These are phyloP conservation scores for Fusarium napiforme DNA, from an alignment of 2,329 filamentous ascomycete genomes.

Conservation along the genomic window DNA sequence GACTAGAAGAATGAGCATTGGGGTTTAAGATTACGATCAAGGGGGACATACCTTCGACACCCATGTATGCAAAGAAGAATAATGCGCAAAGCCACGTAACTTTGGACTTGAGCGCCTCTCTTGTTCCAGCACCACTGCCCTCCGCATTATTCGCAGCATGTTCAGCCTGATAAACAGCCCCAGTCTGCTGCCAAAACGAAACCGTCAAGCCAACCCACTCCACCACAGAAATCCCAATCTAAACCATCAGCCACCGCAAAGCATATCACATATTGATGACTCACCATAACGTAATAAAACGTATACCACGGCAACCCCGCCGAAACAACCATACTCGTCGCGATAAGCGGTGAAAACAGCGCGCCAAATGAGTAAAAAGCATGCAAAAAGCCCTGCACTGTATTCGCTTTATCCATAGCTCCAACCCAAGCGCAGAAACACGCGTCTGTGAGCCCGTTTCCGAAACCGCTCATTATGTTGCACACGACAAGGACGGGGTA, in stretches of 20 bases:
- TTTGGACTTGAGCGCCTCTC: slow-evolving; percentile 55
- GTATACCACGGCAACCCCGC: slow-evolving; percentile 70
- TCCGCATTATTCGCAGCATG: slow-evolving; percentile 42
- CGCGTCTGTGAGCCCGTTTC: slow-evolving; percentile 70
- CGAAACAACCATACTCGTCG: slow-evolving; percentile 73
- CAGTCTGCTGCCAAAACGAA: slow-evolving; percentile 71
- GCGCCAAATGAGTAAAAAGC: slow-evolving; percentile 74
- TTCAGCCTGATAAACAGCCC: slow-evolving; percentile 61
- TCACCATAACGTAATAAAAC: slow-evolving; percentile 78
- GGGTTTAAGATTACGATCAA: accelerated
- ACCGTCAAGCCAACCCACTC: slow-evolving; percentile 63
- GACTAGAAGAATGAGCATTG: slow-evolving; percentile 48
- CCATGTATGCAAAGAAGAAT: slow-evolving; percentile 80
- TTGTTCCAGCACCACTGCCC: slow-evolving; percentile 46
- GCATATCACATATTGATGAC: slow-evolving; percentile 41
- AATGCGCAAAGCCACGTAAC: slow-evolving; percentile 74
- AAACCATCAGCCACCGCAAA: neutral
- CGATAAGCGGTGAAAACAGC: slow-evolving; percentile 70
- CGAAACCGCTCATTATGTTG: slow-evolving; percentile 73
- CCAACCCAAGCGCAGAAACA: slow-evolving; percentile 65
- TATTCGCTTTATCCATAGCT: slow-evolving; percentile 74
- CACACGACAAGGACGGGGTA: slow-evolving; percentile 72
- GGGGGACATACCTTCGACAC: slow-evolving; percentile 65
- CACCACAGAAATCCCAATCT: slow-evolving; percentile 61
- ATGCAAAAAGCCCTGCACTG: slow-evolving; percentile 73